Percentiles rank a stretch among this genome's conserved stretches.
phyloP scores from a whole-genome alignment of 768 basidiomycete species.

The Tylopilus vinaceipallidus region DNA sequence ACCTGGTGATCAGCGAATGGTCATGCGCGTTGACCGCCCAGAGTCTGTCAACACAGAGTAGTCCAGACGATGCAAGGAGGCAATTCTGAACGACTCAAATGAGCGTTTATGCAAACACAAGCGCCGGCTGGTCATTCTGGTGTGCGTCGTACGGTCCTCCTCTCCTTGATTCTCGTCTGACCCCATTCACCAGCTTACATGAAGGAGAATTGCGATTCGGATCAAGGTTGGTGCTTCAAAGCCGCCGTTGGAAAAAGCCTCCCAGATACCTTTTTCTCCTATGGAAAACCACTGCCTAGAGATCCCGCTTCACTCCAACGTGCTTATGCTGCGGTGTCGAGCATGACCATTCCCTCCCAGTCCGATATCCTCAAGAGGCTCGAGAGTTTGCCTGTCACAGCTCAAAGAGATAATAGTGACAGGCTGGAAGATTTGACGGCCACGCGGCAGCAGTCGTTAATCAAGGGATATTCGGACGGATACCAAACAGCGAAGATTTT shows the following conservation, averaged over 20 bases:
- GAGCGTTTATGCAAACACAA: conserved; percentile 51
- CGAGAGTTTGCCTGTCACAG: background rate
- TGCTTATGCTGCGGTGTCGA: conserved; percentile 10
- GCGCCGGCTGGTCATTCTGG: conserved; percentile 73
- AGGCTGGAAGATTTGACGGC: conserved; percentile 8
- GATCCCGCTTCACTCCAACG: conserved; percentile 24
- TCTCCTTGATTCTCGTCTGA: background rate
- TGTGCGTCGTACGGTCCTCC: conserved; percentile 37
- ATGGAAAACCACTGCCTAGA: conserved; percentile 31
- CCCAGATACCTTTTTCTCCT: conserved; percentile 58
- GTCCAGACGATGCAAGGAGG: conserved; percentile 43
- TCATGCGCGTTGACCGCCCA: conserved; percentile 47
- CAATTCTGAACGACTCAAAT: conserved; percentile 60
- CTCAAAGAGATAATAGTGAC: background rate
- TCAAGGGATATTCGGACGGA: conserved; percentile 59
- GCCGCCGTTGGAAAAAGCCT: conserved; percentile 54
- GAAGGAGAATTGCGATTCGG: conserved; percentile 57
- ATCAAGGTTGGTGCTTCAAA: conserved; percentile 71
- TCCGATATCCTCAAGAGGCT: conserved; percentile 11
- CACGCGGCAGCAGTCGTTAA: conserved; percentile 10
- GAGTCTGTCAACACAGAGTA: conserved; percentile 47
- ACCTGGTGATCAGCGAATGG: conserved; percentile 51
- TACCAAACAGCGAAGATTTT: conserved; percentile 55
- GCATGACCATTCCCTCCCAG: conserved; percentile 16
- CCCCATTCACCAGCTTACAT: conserved; percentile 45